Percentiles rank a stretch among this genome's conserved stretches.
Evolutionary conservation across 257 asterid species (phyloP).

Genomic region (Echites panduratus): DNA sequence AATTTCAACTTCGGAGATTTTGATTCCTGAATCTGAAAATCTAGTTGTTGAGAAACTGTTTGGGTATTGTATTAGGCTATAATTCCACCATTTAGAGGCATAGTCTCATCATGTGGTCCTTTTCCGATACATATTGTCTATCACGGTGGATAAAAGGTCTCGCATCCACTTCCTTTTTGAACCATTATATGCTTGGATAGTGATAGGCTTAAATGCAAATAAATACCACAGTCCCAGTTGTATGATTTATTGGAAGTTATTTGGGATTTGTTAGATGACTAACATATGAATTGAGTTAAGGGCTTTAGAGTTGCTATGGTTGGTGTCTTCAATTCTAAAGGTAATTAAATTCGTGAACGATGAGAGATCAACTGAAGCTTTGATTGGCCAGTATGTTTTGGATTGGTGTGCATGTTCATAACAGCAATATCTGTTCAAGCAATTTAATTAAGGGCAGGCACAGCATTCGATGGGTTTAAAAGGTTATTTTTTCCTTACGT

Average conservation of each 20-base stretch:
- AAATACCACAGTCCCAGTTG: neutral
- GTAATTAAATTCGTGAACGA: neutral
- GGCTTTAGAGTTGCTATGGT: neutral
- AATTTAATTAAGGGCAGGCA: neutral
- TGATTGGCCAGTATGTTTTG: neutral
- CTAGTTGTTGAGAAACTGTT: neutral
- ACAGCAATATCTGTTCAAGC: neutral
- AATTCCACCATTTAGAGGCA: neutral
- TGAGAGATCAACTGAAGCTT: neutral
- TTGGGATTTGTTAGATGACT: neutral
- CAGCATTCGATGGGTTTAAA: neutral
- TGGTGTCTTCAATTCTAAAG: neutral
- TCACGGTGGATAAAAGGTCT: neutral
- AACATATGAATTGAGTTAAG: neutral
- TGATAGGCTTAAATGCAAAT: neutral
- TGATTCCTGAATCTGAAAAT: neutral
- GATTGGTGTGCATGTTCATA: neutral
- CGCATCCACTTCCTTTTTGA: neutral
- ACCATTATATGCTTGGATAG: neutral
- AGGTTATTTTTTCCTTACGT: neutral
- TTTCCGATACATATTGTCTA: neutral
- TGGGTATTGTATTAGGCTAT: too few species aligned
- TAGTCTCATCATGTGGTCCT: neutral
- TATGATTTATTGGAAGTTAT: neutral
- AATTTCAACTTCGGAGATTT: neutral